Evolutionary conservation across 164 flowering plant species (phyloP).

Genomic region (Magnolia sinica): DNA sequence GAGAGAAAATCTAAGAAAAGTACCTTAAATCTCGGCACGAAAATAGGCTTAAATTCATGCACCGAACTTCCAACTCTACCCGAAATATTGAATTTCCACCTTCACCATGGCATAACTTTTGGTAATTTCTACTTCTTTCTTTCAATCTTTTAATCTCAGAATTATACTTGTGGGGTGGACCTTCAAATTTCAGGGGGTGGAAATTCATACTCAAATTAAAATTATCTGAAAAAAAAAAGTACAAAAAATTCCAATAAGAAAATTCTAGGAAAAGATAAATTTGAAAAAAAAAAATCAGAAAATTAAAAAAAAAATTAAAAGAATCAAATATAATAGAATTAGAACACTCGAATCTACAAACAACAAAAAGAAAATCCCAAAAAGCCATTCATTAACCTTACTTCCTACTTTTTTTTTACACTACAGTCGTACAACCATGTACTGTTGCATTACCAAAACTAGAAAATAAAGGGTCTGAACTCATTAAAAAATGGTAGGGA

Average conservation of each 20-base stretch:
- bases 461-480: neutral
- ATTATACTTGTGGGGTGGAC: neutral
- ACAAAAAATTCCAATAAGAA: no score
- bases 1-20: neutral
- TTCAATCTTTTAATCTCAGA: neutral
- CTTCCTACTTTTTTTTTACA: neutral
- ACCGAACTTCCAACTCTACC: neutral
- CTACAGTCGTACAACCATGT: neutral
- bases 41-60: neutral
- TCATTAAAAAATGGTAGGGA: neutral
- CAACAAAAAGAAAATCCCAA: neutral
- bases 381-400: neutral
- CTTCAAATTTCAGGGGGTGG: neutral
- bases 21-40: neutral
- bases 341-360: no score
- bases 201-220: neutral
- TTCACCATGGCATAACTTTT: neutral
- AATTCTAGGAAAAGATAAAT: neutral
- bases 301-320: no score
- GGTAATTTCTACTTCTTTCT: neutral
- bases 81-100: neutral
- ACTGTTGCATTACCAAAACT: neutral
- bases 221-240: neutral
- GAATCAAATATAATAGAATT: neutral
- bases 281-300: neutral